phyloP scores from a whole-genome alignment of 208 protist species.

The Wallacemonas sp. region DNA sequence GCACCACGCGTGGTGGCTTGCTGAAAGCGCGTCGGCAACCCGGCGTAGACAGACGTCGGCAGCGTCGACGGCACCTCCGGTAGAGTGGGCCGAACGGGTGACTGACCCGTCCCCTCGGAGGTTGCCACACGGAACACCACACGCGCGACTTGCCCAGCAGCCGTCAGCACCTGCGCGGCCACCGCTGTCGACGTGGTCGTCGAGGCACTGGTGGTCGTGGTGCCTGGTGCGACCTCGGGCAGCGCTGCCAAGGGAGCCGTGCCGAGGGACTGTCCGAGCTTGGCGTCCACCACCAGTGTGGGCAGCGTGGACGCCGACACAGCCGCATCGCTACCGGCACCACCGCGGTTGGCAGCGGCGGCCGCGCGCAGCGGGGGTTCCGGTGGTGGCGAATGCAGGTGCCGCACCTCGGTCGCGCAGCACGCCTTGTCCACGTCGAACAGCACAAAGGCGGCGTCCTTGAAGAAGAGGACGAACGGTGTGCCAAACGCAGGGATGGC shows the following conservation, averaged over 20 bases:
- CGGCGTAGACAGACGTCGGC: background rate
- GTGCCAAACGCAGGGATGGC: slow-evolving; percentile 48
- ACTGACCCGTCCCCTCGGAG: background rate
- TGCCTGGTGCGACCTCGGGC: background rate
- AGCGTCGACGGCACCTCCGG: background rate
- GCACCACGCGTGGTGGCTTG: background rate
- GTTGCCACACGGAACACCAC: background rate
- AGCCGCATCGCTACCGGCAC: background rate
- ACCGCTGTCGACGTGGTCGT: background rate
- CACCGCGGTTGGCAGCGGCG: background rate
- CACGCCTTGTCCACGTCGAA: slow-evolving; percentile 41
- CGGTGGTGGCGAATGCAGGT: slow-evolving; percentile 1
- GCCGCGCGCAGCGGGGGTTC: slow-evolving; percentile 6
- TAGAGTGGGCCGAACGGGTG: background rate
- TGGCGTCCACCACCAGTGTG: background rate
- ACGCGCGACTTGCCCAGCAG: background rate
- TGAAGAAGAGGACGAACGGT: slow-evolving; percentile 63
- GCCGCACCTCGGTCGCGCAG: slow-evolving; percentile 2
- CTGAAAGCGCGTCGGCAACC: slow-evolving; percentile 7
- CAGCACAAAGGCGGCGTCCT: slow-evolving; percentile 49
- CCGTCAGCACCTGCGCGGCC: background rate
- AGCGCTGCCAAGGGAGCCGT: slow-evolving; percentile 4
- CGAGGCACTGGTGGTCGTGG: no score
- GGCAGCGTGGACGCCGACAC: background rate
- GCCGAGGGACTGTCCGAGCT: background rate